Evolutionary conservation across 306 rosid species (phyloP).

Genomic region (Dryas drummondii): DNA sequence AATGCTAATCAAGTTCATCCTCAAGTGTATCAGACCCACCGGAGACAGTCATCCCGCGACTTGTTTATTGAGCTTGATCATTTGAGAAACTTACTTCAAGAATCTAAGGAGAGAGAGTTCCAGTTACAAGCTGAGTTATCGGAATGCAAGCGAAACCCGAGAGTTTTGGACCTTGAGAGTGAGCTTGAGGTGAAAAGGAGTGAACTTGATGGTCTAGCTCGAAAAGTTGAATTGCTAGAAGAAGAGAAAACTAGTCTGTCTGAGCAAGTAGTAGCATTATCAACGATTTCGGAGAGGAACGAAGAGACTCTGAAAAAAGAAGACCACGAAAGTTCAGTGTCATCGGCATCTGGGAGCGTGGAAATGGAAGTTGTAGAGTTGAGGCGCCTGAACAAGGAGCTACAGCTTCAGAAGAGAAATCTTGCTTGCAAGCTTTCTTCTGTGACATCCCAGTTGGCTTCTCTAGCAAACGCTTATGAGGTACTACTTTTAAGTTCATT

Average conservation of each 20-base stretch:
- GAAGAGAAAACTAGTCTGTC: conserved; percentile 56
- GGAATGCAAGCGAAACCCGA: conserved; percentile 50
- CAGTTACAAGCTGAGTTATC: conserved; percentile 76
- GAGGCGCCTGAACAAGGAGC: conserved; percentile 87
- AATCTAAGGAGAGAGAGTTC: conserved; percentile 77
- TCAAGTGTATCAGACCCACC: conserved; percentile 54
- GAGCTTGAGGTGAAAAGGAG: conserved; percentile 42
- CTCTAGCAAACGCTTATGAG: conserved; percentile 62
- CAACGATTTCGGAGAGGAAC: conserved; percentile 38
- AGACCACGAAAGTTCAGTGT: conserved; percentile 20
- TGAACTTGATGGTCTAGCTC: conserved; percentile 55
- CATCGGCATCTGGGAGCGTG: conserved; percentile 33
- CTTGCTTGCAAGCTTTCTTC: conserved; percentile 74
- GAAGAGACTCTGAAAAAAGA: conserved; percentile 44
- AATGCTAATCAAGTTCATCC: conserved; percentile 72
- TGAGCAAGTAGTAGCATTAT: conserved; percentile 46
- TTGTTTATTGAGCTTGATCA: conserved; percentile 88
- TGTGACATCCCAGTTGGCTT: conserved; percentile 59
- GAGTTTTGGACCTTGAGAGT: conserved; percentile 41
- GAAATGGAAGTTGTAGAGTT: conserved; percentile 88
- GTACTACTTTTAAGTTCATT: conserved; percentile 27
- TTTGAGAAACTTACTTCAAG: conserved; percentile 68
- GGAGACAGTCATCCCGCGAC: conserved; percentile 91
- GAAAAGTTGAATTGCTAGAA: conserved; percentile 52
- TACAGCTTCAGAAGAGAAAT: conserved; percentile 87